These are phyloP conservation scores for Cinnamomum micranthum DNA, from an alignment of 164 flowering plant species.

Conservation along the genomic window DNA sequence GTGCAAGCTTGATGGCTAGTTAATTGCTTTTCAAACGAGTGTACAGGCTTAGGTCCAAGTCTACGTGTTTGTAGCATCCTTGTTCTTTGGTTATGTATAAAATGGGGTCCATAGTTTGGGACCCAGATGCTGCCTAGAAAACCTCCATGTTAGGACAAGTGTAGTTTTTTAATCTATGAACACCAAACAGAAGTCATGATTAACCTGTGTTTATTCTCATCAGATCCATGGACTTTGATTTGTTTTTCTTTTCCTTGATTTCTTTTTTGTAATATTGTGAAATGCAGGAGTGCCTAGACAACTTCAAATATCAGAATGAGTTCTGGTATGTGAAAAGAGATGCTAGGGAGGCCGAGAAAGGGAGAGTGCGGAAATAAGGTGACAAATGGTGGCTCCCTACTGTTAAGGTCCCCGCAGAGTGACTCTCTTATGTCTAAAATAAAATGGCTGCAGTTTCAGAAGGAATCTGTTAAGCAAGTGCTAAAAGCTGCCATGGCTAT, in stretches of 20 bases:
- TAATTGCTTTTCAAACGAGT: background rate
- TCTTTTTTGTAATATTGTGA: background rate
- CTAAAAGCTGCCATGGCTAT: constrained; percentile 98
- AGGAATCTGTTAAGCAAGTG: too few species aligned
- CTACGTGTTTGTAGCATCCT: too few species aligned
- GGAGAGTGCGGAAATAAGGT: constrained; percentile 29
- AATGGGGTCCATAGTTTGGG: too few species aligned
- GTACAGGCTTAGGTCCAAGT: too few species aligned
- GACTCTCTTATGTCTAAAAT: constrained; percentile 59
- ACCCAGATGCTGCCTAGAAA: too few species aligned
- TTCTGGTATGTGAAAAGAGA: constrained; percentile 65
- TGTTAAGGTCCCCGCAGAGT: constrained; percentile 56
- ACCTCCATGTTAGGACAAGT: too few species aligned
- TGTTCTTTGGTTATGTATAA: too few species aligned
- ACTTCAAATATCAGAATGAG: constrained; percentile 57
- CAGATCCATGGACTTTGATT: background rate
- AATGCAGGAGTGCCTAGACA: constrained; percentile 55
- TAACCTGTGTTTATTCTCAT: background rate
- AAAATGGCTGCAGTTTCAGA: constrained; percentile 64
- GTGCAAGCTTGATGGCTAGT: constrained; percentile 80
- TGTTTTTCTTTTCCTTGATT: background rate
- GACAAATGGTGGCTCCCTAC: constrained; percentile 94
- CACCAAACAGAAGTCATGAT: too few species aligned
- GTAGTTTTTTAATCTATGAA: too few species aligned
- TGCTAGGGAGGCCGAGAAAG: constrained; percentile 41